Conservation (phyloP, 1,284 basidiomycete species). For the Afroboletus lepidellus region DNA sequence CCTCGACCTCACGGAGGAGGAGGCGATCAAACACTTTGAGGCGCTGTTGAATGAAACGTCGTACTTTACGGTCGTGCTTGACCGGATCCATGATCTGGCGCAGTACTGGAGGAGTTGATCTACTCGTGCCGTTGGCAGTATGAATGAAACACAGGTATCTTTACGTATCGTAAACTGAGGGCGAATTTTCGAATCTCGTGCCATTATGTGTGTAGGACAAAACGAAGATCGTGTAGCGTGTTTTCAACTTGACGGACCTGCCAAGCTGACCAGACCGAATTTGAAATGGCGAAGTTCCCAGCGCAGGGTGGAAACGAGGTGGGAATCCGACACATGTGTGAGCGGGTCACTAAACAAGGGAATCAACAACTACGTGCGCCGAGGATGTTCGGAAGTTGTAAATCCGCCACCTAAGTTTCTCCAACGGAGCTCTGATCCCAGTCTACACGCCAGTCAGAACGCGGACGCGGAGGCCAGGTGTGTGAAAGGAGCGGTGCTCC, state of each 20-base stretch:
- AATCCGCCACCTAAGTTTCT: too few species aligned
- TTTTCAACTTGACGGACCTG: constrained; percentile 1
- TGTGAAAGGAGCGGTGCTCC: constrained; percentile 4
- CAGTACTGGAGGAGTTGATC: constrained; percentile 76
- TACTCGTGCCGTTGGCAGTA: background rate
- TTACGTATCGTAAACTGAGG: constrained; percentile 4
- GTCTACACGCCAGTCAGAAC: background rate
- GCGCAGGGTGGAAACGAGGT: too few species aligned
- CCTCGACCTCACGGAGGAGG: constrained; percentile 90
- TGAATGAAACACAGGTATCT: background rate
- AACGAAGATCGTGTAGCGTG: background rate
- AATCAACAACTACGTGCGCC: background rate
- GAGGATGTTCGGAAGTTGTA: background rate
- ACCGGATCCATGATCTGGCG: constrained; percentile 85
- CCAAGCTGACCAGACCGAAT: background rate
- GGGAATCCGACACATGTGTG: background rate
- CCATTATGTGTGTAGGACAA: background rate
- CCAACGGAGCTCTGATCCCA: background rate
- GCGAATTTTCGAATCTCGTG: background rate
- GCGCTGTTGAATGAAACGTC: constrained; percentile 91
- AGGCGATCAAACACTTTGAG: constrained; percentile 97
- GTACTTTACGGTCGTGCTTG: constrained; percentile 90
- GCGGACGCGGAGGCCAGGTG: background rate
- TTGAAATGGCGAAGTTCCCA: constrained; percentile 1
- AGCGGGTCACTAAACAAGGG: background rate